Evolutionary conservation across 2,329 filamentous ascomycete species (phyloP).

Genomic region (Colletotrichum tropicicola): DNA sequence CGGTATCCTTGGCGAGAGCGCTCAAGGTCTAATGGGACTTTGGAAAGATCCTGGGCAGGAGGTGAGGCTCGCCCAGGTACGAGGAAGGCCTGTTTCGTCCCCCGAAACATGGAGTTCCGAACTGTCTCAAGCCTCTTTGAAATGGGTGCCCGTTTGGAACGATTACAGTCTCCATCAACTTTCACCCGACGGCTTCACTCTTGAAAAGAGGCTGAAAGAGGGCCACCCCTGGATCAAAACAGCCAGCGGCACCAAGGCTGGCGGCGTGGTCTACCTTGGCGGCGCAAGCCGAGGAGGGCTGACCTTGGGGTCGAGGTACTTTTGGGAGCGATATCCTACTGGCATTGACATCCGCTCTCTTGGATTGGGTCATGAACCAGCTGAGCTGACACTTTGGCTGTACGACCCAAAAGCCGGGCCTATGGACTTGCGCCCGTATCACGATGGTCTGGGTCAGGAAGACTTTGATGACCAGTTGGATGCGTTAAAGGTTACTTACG

Average conservation of each 20-base stretch:
- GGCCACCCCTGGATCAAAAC: conserved; percentile 68
- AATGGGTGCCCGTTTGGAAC: conserved; percentile 67
- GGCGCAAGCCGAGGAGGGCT: conserved; percentile 64
- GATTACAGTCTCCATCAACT: conserved; percentile 66
- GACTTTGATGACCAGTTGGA: conserved; percentile 67
- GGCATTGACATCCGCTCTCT: conserved; percentile 66
- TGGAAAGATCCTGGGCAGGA: conserved; percentile 60
- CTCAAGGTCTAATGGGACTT: conserved; percentile 68
- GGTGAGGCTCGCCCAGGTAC: conserved; percentile 59
- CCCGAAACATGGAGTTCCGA: conserved; percentile 55
- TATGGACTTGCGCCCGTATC: conserved; percentile 65
- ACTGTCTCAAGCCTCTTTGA: too few relatives aligned
- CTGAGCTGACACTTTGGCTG: conserved; percentile 65
- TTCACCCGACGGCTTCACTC: conserved; percentile 67
- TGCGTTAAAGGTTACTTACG: conserved; percentile 70
- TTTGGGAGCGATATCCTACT: conserved; percentile 71
- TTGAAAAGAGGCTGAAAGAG: conserved; percentile 67
- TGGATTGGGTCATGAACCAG: too few relatives aligned
- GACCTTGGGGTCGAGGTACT: conserved; percentile 65
- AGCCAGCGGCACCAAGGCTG: conserved; percentile 62
- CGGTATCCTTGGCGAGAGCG: conserved; percentile 65
- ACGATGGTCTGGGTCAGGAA: conserved; percentile 64
- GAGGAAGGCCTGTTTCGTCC: conserved; percentile 51
- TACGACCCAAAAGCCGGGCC: conserved; percentile 65
- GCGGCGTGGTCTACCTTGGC: conserved; percentile 67